Conservation (phyloP, 805 yeast genomes). For the Kuraishia piskuri region DNA sequence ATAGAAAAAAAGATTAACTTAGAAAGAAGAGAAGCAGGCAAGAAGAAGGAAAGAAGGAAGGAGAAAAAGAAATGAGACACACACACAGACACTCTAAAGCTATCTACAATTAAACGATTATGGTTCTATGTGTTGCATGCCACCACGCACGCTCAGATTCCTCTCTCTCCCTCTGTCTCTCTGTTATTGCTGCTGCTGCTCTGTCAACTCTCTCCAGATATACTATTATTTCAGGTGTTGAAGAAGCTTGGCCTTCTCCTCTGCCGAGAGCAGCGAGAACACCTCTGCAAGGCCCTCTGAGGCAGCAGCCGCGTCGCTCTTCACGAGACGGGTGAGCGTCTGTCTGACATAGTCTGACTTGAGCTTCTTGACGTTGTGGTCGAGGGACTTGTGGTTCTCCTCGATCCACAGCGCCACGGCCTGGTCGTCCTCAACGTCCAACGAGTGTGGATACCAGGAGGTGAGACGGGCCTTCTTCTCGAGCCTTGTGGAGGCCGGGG, state of each 20-base stretch:
- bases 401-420: conserved; percentile 83
- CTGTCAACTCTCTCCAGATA: neutral
- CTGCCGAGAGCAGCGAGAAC: conserved; percentile 39
- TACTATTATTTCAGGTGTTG: conserved; percentile 15
- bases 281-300: conserved; percentile 49
- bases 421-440: conserved; percentile 64
- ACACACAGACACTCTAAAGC: neutral
- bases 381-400: conserved; percentile 58
- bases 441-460: conserved; percentile 73
- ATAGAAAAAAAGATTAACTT: neutral
- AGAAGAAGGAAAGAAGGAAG: neutral
- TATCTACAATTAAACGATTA: neutral
- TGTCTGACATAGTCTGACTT: conserved; percentile 61
- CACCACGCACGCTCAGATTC: neutral
- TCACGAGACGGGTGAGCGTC: conserved; percentile 50
- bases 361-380: conserved; percentile 51
- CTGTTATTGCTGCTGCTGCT: too few species aligned
- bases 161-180: neutral
- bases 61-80: neutral
- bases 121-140: neutral
- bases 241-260: conserved; percentile 40
- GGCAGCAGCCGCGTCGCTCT: conserved; percentile 43
- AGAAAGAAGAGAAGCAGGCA: neutral
- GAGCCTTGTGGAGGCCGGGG: conserved; percentile 50
- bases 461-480: conserved; percentile 82